Base-by-base conservation (phyloP, 75 land plant genomes). In the Picea sitchensis region DNA sequence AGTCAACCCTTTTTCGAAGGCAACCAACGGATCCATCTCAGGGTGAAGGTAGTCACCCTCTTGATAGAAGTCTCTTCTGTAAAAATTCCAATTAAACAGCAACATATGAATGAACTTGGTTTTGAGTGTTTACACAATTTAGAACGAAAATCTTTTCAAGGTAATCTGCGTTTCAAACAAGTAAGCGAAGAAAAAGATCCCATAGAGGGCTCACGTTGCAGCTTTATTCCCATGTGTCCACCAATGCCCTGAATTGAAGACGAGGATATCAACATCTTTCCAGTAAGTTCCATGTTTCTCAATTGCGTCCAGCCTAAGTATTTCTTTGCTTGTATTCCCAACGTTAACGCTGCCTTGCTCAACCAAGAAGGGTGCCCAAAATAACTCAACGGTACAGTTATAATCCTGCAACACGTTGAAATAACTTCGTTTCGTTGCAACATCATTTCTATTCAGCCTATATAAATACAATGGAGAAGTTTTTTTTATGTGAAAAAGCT, bases 21-120 rank as follows among this genome's bases (percentile, higher is more conserved):
- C 97, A 0, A 51, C 77, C 23, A 89, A 13, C 6, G 89, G 82
- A 73, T 91, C 79, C 90, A 94, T 83, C 58, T 87, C 90, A 18
- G 76, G 81, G 32, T 61, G 41, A 23, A 86, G 56, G 18, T 44
- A 68, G 3, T 75, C 21, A 4, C 91, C 88, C 59, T 87, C 88
- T 64, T 80, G 78, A 7, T 87, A 81, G 60, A 84, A 94, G 59
- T 89, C 83, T 85, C 92, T 86, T 51, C 56, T 51, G 56, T 51
- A 51, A 51, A 9, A 51, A 51, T 8, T 51, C 12, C 54, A 47
- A 8, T 47, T 7, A 47, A 47, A 47, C 54, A 47, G 8, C 0
- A 7, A 47, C 54, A 47, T 47, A 47, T 47, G 11, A 47, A 41
- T 41, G 0, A 41, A 41, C 44, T 36, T 36, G 38, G 38, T 36